Conservation (phyloP, 176 grass and related monocot genomes). For the Coix lacrymajobi region DNA sequence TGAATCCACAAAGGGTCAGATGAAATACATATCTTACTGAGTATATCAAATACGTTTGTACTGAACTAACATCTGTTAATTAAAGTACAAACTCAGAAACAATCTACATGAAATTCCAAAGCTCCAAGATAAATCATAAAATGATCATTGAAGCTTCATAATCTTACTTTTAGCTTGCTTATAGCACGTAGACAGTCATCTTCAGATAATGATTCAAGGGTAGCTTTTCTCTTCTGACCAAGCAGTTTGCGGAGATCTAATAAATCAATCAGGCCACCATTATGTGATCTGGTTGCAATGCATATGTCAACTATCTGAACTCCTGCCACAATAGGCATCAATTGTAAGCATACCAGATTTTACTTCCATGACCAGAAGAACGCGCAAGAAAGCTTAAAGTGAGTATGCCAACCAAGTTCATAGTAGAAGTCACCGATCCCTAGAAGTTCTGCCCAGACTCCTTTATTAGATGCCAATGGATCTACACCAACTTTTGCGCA, state of each 20-base stretch:
- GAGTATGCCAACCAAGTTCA: slow-evolving; percentile 67
- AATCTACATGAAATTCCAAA: not conserved
- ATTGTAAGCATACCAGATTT: slow-evolving; percentile 16
- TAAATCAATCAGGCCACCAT: slow-evolving; percentile 90
- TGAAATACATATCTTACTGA: not conserved
- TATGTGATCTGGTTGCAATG: slow-evolving; percentile 80
- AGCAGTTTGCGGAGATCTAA: slow-evolving; percentile 77
- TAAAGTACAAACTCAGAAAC: not conserved
- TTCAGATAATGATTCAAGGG: slow-evolving; percentile 64
- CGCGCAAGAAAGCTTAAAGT: not conserved
- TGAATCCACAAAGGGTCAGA: slow-evolving; percentile 30
- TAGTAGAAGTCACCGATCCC: slow-evolving; percentile 98
- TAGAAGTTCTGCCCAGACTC: slow-evolving; percentile 95
- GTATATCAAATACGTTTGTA: not conserved
- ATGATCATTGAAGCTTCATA: not conserved
- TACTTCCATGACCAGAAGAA: not conserved
- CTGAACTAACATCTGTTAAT: not conserved
- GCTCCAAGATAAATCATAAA: not conserved
- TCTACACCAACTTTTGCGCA: slow-evolving; percentile 97
- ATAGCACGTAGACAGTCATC: slow-evolving; percentile 97
- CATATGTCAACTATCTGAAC: slow-evolving; percentile 98
- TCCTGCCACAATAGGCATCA: slow-evolving; percentile 40
- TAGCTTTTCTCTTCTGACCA: slow-evolving; percentile 65
- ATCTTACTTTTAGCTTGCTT: slow-evolving; percentile 87
- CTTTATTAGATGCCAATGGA: slow-evolving; percentile 90